Evolutionary conservation across 345 rosid genomes (phyloP).

Genomic region (Zanthoxylum bungeanum): DNA sequence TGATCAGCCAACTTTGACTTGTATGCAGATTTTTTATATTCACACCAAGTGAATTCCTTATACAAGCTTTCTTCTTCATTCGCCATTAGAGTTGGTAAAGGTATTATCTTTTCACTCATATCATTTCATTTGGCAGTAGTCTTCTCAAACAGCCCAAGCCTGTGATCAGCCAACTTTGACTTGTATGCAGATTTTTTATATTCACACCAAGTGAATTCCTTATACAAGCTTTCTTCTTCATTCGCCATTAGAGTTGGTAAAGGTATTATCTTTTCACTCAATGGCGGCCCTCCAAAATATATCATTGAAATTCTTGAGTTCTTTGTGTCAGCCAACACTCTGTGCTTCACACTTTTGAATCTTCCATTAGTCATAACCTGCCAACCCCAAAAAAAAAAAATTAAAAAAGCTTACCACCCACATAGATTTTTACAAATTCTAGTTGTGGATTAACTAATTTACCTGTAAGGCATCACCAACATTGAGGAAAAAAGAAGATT

Average conservation of each 20-base stretch:
- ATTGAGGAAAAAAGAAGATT: conserved; percentile 42
- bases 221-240: conserved; percentile 66
- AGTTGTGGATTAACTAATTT: too few relatives aligned
- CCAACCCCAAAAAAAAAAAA: not conserved
- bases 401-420: not conserved
- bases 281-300: conserved; percentile 80
- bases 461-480: conserved; percentile 64
- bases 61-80: conserved; percentile 65
- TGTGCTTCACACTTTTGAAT: conserved; percentile 82
- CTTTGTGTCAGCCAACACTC: conserved; percentile 60
- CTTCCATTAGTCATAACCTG: conserved; percentile 94
- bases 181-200: conserved; percentile 75
- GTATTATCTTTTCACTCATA: conserved; percentile 53
- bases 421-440: not conserved
- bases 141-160: conserved; percentile 72
- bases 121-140: conserved; percentile 3
- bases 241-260: conserved; percentile 42
- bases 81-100: conserved; percentile 46
- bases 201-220: conserved; percentile 83
- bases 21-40: conserved; percentile 74
- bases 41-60: conserved; percentile 82
- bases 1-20: conserved; percentile 73
- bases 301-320: conserved; percentile 84
- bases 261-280: conserved; percentile 57
- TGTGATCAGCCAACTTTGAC: conserved; percentile 69